These are phyloP conservation scores for Penicillium tannophilum DNA, from an alignment of 495 filamentous ascomycete genomes.

Conservation along the genomic window DNA sequence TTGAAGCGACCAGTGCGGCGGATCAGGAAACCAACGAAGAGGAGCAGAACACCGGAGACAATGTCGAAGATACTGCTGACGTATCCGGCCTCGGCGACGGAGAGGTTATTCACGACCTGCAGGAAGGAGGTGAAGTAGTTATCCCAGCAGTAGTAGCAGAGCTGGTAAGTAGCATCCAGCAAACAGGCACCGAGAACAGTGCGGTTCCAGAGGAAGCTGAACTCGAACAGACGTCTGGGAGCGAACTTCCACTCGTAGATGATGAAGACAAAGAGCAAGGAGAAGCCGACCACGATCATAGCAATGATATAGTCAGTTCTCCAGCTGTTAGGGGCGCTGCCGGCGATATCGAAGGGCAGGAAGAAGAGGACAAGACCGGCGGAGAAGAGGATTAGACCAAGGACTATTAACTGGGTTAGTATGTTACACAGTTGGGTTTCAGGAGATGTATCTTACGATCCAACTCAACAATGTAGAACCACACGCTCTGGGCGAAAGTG, in stretches of 20 bases:
- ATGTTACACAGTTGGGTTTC: background rate
- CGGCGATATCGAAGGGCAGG: conserved; percentile 57
- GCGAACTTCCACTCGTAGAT: conserved; percentile 57
- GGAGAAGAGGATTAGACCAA: conserved; percentile 57
- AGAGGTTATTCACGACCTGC: conserved; percentile 67
- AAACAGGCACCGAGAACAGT: conserved; percentile 64
- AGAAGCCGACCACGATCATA: conserved; percentile 57
- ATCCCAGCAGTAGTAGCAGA: conserved; percentile 44
- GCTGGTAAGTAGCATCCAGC: conserved; percentile 55
- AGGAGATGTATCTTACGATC: conserved; percentile 40
- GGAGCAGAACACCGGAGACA: conserved; percentile 43
- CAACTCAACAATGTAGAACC: conserved; percentile 56
- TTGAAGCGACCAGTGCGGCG: conserved; percentile 56
- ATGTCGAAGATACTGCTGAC: conserved; percentile 52
- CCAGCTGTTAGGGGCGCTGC: conserved; percentile 46
- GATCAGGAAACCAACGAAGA: conserved; percentile 54
- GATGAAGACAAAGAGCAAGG: conserved; percentile 54
- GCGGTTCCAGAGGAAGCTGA: conserved; percentile 55
- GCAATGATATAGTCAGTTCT: conserved; percentile 50
- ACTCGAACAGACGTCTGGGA: conserved; percentile 55
- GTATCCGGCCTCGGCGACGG: conserved; percentile 56
- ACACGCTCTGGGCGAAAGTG: conserved; percentile 38
- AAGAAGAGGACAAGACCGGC: conserved; percentile 60
- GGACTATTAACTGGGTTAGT: background rate
- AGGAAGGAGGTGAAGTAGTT: conserved; percentile 68